Evolutionary conservation across 148 eudicot species (phyloP).

Genomic region (Persicaria maculosa): DNA sequence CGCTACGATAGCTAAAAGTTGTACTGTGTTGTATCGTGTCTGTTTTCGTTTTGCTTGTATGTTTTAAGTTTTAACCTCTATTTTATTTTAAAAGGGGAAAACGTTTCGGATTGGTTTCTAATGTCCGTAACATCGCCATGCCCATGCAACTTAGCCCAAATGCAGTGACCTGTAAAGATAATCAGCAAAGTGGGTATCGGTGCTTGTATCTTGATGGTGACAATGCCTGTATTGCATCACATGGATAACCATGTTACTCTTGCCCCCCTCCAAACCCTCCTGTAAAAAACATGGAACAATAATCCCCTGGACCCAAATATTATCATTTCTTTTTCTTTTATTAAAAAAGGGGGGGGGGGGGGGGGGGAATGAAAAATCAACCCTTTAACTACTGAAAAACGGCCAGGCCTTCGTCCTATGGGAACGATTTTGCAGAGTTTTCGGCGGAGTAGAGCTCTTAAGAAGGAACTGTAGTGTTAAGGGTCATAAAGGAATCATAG

Average conservation of each 20-base stretch:
- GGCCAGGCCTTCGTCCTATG: neutral
- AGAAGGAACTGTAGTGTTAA: slow-evolving; percentile 6
- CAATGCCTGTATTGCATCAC: slow-evolving; percentile 39
- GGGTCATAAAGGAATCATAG: slow-evolving; percentile 11
- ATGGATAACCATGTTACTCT: slow-evolving; percentile 74
- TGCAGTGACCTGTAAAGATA: slow-evolving; percentile 28
- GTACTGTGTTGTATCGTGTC: neutral
- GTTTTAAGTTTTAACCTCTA: neutral
- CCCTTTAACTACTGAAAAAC: slow-evolving; percentile 14
- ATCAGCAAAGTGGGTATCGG: slow-evolving; percentile 17
- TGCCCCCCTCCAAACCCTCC: slow-evolving; percentile 21
- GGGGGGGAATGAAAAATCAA: neutral
- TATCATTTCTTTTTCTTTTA: too few relatives aligned
- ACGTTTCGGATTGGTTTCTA: neutral
- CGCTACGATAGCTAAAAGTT: neutral
- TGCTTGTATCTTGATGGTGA: slow-evolving; percentile 28
- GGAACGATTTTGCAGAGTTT: neutral
- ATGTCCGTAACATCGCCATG: neutral
- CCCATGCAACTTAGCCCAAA: neutral
- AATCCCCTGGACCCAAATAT: slow-evolving; percentile 11
- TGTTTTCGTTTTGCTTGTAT: neutral
- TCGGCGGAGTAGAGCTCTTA: slow-evolving; percentile 1
- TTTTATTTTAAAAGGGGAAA: neutral
- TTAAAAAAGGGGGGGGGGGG: neutral
- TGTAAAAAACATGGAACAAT: slow-evolving; percentile 11